Evolutionary conservation across 2,329 filamentous ascomycete genomes (phyloP).

Genomic region (Bipolaris bicolor): DNA sequence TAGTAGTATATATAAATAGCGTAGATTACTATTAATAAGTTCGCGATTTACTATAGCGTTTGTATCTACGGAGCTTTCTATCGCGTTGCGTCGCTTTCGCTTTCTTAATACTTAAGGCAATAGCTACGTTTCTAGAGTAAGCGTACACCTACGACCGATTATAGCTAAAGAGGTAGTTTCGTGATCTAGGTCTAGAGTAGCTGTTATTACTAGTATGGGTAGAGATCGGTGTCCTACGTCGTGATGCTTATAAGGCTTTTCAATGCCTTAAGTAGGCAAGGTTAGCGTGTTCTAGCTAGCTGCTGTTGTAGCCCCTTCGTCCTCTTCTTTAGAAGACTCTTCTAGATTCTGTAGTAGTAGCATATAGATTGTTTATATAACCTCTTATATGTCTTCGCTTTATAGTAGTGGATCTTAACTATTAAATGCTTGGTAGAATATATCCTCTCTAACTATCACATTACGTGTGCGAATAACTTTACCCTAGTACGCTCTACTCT

Average conservation of each 20-base stretch:
- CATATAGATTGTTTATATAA: slow-evolving; percentile 1
- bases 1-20: slow-evolving; percentile 12
- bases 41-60: slow-evolving; percentile 14
- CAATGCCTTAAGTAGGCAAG: not conserved
- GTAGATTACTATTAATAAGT: slow-evolving; percentile 15
- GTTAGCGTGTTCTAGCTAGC: not conserved
- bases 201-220: slow-evolving; percentile 4
- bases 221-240: not conserved
- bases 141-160: slow-evolving; percentile 2
- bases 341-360: not conserved
- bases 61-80: not conserved
- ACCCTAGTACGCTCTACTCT: not conserved
- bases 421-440: not conserved
- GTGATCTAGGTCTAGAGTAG: slow-evolving; percentile 10
- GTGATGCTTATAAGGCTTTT: not conserved
- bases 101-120: slow-evolving; percentile 17
- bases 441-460: not conserved
- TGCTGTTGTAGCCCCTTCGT: not conserved
- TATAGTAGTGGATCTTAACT: not conserved
- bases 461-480: not conserved
- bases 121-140: slow-evolving; percentile 5
- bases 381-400: not conserved
- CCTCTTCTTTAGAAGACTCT: slow-evolving; percentile 2
- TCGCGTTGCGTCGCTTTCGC: slow-evolving; percentile 7
- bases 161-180: too few relatives aligned